A percentile compares a stretch with the other conserved stretches of the same genome.
phyloP scores from a whole-genome alignment of 2,329 filamentous ascomycete genomes.

The Ceratocystiopsis minuta region DNA sequence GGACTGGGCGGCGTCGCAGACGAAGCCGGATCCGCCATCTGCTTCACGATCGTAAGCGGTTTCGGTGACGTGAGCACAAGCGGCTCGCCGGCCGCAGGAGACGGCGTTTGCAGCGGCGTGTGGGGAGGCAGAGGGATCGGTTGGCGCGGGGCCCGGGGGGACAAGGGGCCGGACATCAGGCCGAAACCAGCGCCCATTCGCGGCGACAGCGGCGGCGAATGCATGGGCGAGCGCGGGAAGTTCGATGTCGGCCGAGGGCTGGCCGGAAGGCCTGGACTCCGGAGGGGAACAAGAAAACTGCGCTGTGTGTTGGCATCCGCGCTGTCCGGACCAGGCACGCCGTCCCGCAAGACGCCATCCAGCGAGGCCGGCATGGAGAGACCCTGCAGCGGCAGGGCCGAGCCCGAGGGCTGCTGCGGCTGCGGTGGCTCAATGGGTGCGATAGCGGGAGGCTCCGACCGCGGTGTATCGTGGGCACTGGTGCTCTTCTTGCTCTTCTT shows the following conservation, averaged over 20 bases:
- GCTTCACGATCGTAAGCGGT: constrained; percentile 22
- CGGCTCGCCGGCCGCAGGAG: constrained; percentile 19
- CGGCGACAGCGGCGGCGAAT: constrained; percentile 55
- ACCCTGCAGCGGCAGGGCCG: constrained; percentile 11
- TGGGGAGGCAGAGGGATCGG: constrained; percentile 55
- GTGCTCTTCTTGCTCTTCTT: constrained; percentile 48
- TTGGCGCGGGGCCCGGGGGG: constrained; percentile 56
- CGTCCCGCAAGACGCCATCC: constrained; percentile 25
- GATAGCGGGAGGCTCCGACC: constrained; percentile 17
- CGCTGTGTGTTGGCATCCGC: constrained; percentile 6
- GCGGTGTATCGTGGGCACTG: constrained; percentile 22
- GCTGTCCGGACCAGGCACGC: constrained; percentile 13
- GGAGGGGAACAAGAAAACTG: constrained; percentile 23
- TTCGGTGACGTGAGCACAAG: constrained; percentile 22
- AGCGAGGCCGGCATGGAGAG: constrained; percentile 26
- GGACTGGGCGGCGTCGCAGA: constrained; percentile 12
- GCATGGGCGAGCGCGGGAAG: constrained; percentile 30
- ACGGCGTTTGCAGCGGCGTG: constrained; percentile 45
- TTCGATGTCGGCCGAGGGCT: constrained; percentile 36
- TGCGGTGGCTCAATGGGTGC: constrained; percentile 10
- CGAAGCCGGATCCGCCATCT: constrained; percentile 10
- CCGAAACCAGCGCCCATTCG: constrained; percentile 20
- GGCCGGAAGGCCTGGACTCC: constrained; percentile 41
- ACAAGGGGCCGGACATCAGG: constrained; percentile 24
- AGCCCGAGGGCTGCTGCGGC: no score